Evolutionary conservation across 352 stramenopile genomes (phyloP).

Genomic region (Phytophthora nicotianae): DNA sequence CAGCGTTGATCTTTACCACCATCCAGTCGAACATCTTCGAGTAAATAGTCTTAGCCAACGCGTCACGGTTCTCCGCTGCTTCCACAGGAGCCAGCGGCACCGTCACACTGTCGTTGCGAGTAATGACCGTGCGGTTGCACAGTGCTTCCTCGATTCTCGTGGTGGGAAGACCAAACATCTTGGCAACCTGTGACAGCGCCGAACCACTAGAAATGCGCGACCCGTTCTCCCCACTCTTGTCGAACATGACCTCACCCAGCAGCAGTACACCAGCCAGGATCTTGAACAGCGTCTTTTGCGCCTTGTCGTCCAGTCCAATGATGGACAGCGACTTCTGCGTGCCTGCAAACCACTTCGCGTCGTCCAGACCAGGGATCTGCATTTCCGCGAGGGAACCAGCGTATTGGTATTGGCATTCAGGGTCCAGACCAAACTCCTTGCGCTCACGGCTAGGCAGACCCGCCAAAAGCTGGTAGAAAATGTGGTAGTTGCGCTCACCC

Average conservation of each 20-base stretch:
- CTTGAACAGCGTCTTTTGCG: conserved; percentile 82
- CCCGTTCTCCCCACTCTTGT: conserved; percentile 67
- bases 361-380: conserved; percentile 84
- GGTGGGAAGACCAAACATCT: conserved; percentile 89
- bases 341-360: conserved; percentile 81
- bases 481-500: conserved; percentile 98
- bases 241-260: conserved; percentile 96
- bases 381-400: conserved; percentile 76
- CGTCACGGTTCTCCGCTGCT: conserved; percentile 94
- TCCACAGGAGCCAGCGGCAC: conserved; percentile 88
- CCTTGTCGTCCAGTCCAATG: conserved; percentile 66
- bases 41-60: conserved; percentile 98
- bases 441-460: conserved; percentile 62
- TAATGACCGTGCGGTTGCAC: conserved; percentile 93
- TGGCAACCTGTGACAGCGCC: conserved; percentile 75
- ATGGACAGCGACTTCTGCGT: conserved; percentile 83
- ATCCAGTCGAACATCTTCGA: conserved; percentile 98
- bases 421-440: conserved; percentile 69
- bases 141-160: conserved; percentile 91
- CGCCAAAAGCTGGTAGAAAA: conserved; percentile 96
- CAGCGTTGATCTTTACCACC: conserved; percentile 90
- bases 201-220: conserved; percentile 74
- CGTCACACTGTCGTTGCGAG: conserved; percentile 82
- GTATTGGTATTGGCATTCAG: conserved; percentile 74
- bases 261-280: conserved; percentile 93